Conservation (phyloP, 1,139 yeast genomes). For the Lodderomyces pseudojiufengensis region DNA sequence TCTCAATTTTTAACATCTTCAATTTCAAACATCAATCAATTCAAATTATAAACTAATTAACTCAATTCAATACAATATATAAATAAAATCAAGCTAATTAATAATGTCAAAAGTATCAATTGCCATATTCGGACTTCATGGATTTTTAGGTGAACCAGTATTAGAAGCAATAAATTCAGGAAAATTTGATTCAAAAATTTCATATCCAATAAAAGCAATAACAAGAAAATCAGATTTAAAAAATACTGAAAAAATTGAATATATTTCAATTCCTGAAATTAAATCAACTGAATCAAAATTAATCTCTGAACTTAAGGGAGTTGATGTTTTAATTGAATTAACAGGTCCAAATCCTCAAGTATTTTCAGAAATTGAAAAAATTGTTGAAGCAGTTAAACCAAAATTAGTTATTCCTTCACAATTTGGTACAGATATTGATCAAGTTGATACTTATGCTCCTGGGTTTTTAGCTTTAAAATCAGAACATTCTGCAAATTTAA, state of each 20-base stretch:
- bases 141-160: constrained; percentile 48
- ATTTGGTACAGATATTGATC: constrained; percentile 46
- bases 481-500: constrained; percentile 36
- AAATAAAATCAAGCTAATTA: neutral
- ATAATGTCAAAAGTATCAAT: constrained; percentile 24
- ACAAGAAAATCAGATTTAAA: constrained; percentile 40
- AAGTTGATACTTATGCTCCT: constrained; percentile 23
- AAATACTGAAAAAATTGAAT: constrained; percentile 39
- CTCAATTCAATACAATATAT: constrained; percentile 1
- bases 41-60: neutral
- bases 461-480: constrained; percentile 37
- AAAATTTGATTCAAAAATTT: constrained; percentile 39
- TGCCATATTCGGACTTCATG: constrained; percentile 54
- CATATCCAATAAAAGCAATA: constrained; percentile 49
- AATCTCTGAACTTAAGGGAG: constrained; percentile 31
- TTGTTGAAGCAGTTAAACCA: constrained; percentile 42
- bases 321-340: constrained; percentile 51
- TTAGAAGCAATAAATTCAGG: constrained; percentile 43
- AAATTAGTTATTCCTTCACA: constrained; percentile 61
- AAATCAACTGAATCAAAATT: constrained; percentile 20
- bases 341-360: constrained; percentile 24
- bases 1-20: neutral
- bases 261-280: constrained; percentile 28
- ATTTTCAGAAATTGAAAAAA: constrained; percentile 24
- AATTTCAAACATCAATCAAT: neutral